phyloP scores from a whole-genome alignment of 768 basidiomycete genomes.

The Leucocoprinus leucothites region DNA sequence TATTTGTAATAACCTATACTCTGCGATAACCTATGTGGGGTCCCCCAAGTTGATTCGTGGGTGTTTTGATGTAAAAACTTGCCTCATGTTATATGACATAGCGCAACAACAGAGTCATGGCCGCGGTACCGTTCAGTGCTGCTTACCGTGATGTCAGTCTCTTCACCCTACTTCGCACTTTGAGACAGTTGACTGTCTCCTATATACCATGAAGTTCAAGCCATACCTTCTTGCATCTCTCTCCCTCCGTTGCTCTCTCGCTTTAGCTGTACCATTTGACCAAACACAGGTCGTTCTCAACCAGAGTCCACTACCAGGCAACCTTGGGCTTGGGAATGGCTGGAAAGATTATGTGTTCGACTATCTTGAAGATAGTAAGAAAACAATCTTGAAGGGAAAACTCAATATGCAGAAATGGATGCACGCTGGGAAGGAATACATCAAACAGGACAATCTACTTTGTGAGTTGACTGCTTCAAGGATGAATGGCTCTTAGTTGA shows the following conservation, averaged over 20 bases:
- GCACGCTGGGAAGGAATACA: slow-evolving; percentile 59
- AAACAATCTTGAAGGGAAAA: slow-evolving; percentile 40
- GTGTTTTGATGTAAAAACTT: no score
- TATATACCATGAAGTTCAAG: slow-evolving; percentile 4
- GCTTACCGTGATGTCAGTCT: no score
- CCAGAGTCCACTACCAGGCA: neutral
- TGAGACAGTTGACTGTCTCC: neutral
- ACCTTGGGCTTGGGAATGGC: neutral
- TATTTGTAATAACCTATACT: no score
- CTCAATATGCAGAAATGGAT: slow-evolving; percentile 58
- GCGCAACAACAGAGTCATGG: no score
- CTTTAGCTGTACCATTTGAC: slow-evolving; percentile 2
- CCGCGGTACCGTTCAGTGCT: no score
- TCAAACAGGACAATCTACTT: slow-evolving; percentile 64
- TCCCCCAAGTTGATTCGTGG: no score
- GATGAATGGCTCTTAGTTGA: neutral
- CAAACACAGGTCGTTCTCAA: slow-evolving; percentile 4
- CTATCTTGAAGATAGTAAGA: slow-evolving; percentile 40
- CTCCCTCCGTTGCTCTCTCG: neutral
- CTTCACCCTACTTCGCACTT: no score
- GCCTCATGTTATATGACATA: no score
- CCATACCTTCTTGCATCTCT: neutral
- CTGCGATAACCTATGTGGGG: no score
- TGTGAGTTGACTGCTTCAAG: slow-evolving; percentile 44
- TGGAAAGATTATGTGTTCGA: slow-evolving; percentile 27